Base-by-base conservation (phyloP, 2,329 filamentous ascomycete genomes). In the Fusarium pseudonygamai region DNA sequence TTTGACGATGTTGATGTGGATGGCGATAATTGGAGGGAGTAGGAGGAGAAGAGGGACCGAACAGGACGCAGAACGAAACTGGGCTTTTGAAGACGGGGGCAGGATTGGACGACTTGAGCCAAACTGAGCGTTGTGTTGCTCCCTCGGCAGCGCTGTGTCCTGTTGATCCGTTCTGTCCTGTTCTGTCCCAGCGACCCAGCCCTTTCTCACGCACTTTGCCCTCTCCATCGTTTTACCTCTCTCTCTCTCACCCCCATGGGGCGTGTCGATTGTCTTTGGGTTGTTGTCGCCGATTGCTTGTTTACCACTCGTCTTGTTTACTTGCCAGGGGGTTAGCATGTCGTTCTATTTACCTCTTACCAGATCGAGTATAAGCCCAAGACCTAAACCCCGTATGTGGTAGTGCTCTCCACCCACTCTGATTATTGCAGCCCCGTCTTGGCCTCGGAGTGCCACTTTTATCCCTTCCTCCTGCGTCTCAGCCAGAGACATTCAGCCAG, bases 61-160 rank as follows among this genome's bases (percentile, higher is more conserved):
- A 72, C 59, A 64, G 69, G 69, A 74, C 72, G 77, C 75, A 79
- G 79, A 80, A 74, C 79, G 76, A 75, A 78, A 77, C 77, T 78
- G 79, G 78, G 81, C 77, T 83, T 84, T 83, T 83, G 82, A 83
- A 78, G 80, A 78, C 78, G 78, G 79, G 79, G 77, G 76, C 72
- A 69, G 76, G 79, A 78, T 79, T 75, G 78, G 78, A 78, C 65
- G 53, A 73, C 63, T 64, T 74, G 67, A 49, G 56, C 67, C 43
- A 60, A 47, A 64, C 32, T 53, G 57, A 50, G 56, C 39, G 64
- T 69, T 69, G 60, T 64, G 71, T 69, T 64, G 71, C 66, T 76
- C 66, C 72, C 67, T 71, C 73, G 66, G 73, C 58, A 55, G 69
- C 65, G 63, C 63, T 58, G 60, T 50, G 67, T 74, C 59, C 72